Percentiles rank a stretch among this genome's conserved stretches.
Evolutionary conservation across 2,329 filamentous ascomycete genomes (phyloP).

Genomic region (Aspergillus intermedius): DNA sequence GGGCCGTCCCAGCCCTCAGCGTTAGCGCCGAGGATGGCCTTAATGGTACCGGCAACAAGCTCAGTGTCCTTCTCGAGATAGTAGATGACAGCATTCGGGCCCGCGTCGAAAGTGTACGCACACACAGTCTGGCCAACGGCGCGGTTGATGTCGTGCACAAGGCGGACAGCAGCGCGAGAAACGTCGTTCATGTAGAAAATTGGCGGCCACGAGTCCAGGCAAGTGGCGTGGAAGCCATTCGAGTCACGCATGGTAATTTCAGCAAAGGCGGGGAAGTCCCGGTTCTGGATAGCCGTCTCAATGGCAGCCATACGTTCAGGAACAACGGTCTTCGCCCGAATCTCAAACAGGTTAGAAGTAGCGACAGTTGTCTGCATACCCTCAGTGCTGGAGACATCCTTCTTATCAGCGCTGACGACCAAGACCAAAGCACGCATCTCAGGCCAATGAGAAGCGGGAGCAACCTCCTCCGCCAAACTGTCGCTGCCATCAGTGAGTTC

Average conservation of each 20-base stretch:
- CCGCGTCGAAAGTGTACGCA: constrained; percentile 96
- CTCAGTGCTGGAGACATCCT: constrained; percentile 83
- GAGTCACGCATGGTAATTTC: constrained; percentile 93
- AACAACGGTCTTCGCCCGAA: constrained; percentile 68
- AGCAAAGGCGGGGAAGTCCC: constrained; percentile 81
- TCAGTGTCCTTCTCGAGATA: constrained; percentile 74
- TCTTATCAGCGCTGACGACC: constrained; percentile 88
- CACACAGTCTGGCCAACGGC: constrained; percentile 71
- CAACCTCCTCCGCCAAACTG: constrained; percentile 81
- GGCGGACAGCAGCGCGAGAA: constrained; percentile 74
- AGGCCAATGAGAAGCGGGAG: constrained; percentile 86
- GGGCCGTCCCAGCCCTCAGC: constrained; percentile 51
- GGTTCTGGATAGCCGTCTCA: constrained; percentile 69
- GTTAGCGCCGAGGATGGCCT: constrained; percentile 62
- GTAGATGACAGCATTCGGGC: constrained; percentile 95
- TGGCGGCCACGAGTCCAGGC: constrained; percentile 89
- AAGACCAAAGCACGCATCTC: constrained; percentile 88
- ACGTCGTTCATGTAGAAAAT: constrained; percentile 99
- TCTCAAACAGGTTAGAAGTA: constrained; percentile 79
- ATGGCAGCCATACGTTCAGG: constrained; percentile 77
- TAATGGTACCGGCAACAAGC: constrained; percentile 70
- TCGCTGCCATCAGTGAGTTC: constrained; percentile 70
- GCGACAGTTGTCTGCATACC: constrained; percentile 97
- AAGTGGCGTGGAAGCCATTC: constrained; percentile 94
- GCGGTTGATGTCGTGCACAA: constrained; percentile 83